Conservation (phyloP, 2,329 filamentous ascomycete genomes). For the Bipolaris gigantea region DNA sequence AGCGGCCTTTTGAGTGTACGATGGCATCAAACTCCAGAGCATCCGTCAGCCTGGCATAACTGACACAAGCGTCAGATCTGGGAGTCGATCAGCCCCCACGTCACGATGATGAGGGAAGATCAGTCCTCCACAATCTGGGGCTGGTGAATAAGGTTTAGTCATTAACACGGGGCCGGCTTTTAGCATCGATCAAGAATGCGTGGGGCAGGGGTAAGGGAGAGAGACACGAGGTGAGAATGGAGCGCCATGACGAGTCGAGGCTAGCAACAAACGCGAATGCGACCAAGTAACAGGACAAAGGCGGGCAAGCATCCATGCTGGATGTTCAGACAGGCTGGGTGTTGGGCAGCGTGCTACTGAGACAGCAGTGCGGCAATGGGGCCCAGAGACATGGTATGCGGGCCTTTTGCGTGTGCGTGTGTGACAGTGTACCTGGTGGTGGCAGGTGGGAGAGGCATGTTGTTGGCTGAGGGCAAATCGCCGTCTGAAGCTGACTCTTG, state of each 20-base stretch:
- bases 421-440: constrained; percentile 7
- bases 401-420: constrained; percentile 5
- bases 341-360: constrained; percentile 5
- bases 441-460: not conserved
- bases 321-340: not conserved
- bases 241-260: too few relatives aligned
- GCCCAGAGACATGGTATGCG: constrained; percentile 2
- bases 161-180: not conserved
- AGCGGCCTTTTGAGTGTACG: too few relatives aligned
- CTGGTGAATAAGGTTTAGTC: too few relatives aligned
- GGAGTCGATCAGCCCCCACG: not conserved
- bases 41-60: not conserved
- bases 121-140: not conserved
- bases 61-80: not conserved
- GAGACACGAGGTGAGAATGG: not conserved
- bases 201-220: not conserved
- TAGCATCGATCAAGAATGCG: not conserved
- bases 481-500: constrained; percentile 9
- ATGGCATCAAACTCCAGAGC: not conserved
- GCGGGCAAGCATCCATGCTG: constrained; percentile 1
- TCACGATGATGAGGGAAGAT: not conserved
- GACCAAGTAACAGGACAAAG: not conserved
- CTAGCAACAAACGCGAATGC: constrained; percentile 4
- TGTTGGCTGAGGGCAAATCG: constrained; percentile 10
- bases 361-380: constrained; percentile 11